Percentiles rank a stretch among this genome's conserved stretches.
These are phyloP conservation scores for Suillus lakei DNA, from an alignment of 768 basidiomycete species.

Conservation along the genomic window DNA sequence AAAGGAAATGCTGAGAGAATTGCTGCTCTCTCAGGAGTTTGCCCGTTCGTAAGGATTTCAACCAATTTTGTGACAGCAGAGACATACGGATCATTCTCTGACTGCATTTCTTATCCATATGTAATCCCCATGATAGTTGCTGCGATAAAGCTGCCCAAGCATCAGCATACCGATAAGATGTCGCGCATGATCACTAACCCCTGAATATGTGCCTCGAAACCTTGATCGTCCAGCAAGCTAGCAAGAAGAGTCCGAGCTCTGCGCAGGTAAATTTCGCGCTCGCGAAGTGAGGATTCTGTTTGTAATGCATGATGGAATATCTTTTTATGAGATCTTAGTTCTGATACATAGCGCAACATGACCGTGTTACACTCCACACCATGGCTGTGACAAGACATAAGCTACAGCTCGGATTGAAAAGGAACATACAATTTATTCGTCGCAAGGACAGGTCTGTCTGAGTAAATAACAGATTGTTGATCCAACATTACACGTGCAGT, in stretches of 20 bases:
- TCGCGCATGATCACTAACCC: slow-evolving; percentile 15
- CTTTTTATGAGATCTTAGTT: slow-evolving; percentile 22
- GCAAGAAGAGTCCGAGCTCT: slow-evolving; percentile 13
- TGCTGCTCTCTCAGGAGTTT: slow-evolving; percentile 26
- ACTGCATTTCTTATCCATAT: slow-evolving; percentile 22
- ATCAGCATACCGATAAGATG: neutral
- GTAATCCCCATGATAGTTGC: slow-evolving; percentile 26
- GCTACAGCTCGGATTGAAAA: neutral
- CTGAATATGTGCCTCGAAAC: slow-evolving; percentile 18
- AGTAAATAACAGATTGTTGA: slow-evolving; percentile 12
- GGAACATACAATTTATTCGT: slow-evolving; percentile 1
- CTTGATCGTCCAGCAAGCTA: slow-evolving; percentile 16
- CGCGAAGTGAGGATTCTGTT: slow-evolving; percentile 13
- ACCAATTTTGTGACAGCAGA: slow-evolving; percentile 19
- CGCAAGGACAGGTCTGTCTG: slow-evolving; percentile 6
- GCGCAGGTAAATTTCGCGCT: slow-evolving; percentile 17
- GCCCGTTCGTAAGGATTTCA: slow-evolving; percentile 1
- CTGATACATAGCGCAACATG: slow-evolving; percentile 22
- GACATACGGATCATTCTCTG: slow-evolving; percentile 25
- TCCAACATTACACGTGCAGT: slow-evolving; percentile 3
- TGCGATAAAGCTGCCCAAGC: slow-evolving; percentile 19
- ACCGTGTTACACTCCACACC: slow-evolving; percentile 28
- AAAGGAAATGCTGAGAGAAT: slow-evolving; percentile 25
- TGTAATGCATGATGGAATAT: slow-evolving; percentile 21
- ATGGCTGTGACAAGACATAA: slow-evolving; percentile 19